Evolutionary conservation across 1,284 basidiomycete genomes (phyloP), one percentile per base, ranked within the genome.

Genomic region (Ceratobasidium papillatum): DNA sequence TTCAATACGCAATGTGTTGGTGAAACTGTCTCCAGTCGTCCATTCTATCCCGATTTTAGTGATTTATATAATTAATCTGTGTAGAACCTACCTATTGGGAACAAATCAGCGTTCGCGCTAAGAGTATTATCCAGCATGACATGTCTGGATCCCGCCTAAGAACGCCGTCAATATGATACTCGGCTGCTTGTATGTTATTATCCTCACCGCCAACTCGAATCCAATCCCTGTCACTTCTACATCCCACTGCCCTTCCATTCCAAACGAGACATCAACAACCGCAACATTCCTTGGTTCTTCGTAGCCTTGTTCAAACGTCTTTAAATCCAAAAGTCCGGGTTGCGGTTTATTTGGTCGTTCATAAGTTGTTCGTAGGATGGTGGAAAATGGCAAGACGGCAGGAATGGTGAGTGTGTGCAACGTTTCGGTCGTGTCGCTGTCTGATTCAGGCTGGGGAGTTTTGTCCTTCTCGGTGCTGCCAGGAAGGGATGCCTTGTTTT

Each of bases 351-450:
- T 76, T 8, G 81, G 78, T 36, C 86, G 83, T 63, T 83, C 80
- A 77, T 92, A 92, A 1, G 80, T 80, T 7, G 89, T 84, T 17
- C 85, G 82, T 74, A 88, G 87, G 0, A 81, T 82, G 30, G 86
- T 81, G 49, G 82, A 83, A 65, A 95, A 84, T 0, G 91, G 86
- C 1, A 84, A 84, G 2, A 87, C 82, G 0, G 88, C 87, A 0
- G 88, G 86, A 7, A 95, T 84, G 3, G 85, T 79, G 19, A 94
- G 80, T 5, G 91, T 90, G 77, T 86, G 86, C 59, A 94, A 81
- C 0, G 85, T 85, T 80, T 94, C 94, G 65, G 85, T 87, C 36
- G 83, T 83, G 77, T 90, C 86, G 22, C 80, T 78, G 25, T 65
- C 63, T 3, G 78, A 68, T 4, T 79, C 78, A 1, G 78, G 74